These are phyloP conservation scores for Termitomyces heimii DNA, from an alignment of 768 basidiomycete species.

Conservation along the genomic window DNA sequence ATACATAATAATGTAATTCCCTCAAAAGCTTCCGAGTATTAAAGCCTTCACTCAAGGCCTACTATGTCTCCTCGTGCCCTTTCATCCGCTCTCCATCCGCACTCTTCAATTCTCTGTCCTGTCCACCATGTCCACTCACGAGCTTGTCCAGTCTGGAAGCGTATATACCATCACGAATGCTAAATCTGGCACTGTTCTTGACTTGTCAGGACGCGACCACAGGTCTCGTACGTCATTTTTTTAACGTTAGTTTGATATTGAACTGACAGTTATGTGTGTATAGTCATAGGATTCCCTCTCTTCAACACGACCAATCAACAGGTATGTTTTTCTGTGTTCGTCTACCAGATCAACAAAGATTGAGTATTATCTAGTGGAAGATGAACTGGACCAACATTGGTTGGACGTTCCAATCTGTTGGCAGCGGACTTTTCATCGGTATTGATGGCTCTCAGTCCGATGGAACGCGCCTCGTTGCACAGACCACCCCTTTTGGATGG, in stretches of 20 bases:
- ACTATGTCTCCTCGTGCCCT: background rate
- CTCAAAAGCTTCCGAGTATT: background rate
- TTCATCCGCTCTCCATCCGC: background rate
- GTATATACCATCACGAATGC: conserved; percentile 45
- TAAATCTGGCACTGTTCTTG: conserved; percentile 45
- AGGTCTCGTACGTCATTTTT: conserved; percentile 30
- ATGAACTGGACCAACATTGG: conserved; percentile 30
- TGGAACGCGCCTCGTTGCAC: conserved; percentile 35
- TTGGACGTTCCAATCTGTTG: conserved; percentile 38
- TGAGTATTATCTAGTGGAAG: conserved; percentile 34
- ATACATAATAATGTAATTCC: background rate
- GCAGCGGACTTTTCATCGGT: conserved; percentile 35
- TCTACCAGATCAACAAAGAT: background rate
- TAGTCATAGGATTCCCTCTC: conserved; percentile 32
- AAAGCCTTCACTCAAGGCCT: background rate
- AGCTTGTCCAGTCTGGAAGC: conserved; percentile 27
- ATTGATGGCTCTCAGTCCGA: conserved; percentile 31
- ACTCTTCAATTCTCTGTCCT: too few relatives aligned
- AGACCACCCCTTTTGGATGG: conserved; percentile 35
- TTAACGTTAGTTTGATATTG: background rate
- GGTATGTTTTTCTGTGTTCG: conserved; percentile 20
- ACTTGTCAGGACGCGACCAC: conserved; percentile 50
- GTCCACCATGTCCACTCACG: conserved; percentile 10
- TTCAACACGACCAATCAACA: conserved; percentile 43
- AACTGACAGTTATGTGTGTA: background rate